phyloP scores from a whole-genome alignment of 202 grass and related monocot species.

The Saccharum hybrid region DNA sequence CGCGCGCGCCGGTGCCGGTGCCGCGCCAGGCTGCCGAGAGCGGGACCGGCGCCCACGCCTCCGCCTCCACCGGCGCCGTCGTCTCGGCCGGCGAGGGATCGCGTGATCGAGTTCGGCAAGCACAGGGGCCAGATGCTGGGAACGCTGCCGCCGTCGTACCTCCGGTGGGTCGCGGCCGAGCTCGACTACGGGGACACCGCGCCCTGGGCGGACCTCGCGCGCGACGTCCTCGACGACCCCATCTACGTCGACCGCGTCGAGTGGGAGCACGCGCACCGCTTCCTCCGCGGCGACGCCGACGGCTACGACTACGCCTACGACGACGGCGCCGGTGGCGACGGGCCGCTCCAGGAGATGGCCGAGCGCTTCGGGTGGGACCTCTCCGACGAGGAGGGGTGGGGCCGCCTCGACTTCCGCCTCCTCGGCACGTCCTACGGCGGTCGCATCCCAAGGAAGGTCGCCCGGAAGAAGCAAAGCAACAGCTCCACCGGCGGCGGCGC shows the following conservation, averaged over 20 bases:
- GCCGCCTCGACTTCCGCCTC: constrained; percentile 60
- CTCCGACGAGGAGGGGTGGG: constrained; percentile 73
- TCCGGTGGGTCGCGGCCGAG: constrained; percentile 62
- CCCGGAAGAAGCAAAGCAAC: constrained; percentile 7
- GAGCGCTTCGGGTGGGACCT: constrained; percentile 81
- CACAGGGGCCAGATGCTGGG: constrained; percentile 79
- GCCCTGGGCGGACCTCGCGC: constrained; percentile 59
- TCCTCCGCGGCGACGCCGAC: constrained; percentile 67
- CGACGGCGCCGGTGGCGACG: constrained; percentile 41
- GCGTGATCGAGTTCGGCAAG: constrained; percentile 66
- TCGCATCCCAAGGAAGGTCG: constrained; percentile 64
- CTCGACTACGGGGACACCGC: constrained; percentile 59
- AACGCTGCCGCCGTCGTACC: constrained; percentile 76
- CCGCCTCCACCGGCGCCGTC: neutral
- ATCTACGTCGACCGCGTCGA: constrained; percentile 78
- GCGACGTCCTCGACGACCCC: constrained; percentile 67
- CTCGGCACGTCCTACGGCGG: constrained; percentile 73
- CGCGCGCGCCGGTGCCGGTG: neutral
- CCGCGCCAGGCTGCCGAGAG: neutral
- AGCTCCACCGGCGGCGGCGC: neutral
- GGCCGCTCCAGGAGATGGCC: constrained; percentile 67
- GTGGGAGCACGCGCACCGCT: constrained; percentile 76
- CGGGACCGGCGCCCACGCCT: neutral
- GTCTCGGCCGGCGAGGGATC: constrained; percentile 56
- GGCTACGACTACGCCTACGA: constrained; percentile 36